Evolutionary conservation across 176 grass and related monocot genomes (phyloP).

Genomic region (Oryza meridionalis): DNA sequence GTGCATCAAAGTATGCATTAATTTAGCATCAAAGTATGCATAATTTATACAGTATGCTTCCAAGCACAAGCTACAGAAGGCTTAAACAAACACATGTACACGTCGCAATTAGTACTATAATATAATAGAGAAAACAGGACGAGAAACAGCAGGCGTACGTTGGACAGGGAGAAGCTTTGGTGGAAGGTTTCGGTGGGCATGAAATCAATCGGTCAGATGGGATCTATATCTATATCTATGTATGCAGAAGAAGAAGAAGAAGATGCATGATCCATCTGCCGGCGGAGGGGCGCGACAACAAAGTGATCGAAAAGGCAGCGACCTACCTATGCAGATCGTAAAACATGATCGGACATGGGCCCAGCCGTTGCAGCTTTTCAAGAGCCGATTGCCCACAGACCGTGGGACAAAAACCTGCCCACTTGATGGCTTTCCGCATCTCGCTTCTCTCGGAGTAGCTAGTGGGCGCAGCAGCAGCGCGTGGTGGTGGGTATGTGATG

Average conservation of each 20-base stretch:
- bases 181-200: not conserved
- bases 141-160: not conserved
- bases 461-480: not conserved
- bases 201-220: not conserved
- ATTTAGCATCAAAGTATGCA: not conserved
- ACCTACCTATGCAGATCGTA: conserved; percentile 13
- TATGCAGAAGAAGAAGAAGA: too few relatives aligned
- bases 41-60: not conserved
- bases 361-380: not conserved
- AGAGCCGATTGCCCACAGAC: conserved; percentile 6
- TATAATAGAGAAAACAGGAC: not conserved
- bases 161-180: not conserved
- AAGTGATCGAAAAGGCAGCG: not conserved
- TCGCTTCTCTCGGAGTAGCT: not conserved
- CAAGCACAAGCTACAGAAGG: not conserved
- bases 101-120: not conserved
- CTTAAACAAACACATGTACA: not conserved
- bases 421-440: conserved; percentile 14
- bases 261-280: not conserved
- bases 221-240: not conserved
- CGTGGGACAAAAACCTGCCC: conserved; percentile 8
- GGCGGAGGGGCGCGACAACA: not conserved
- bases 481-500: not conserved
- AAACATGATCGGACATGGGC: conserved; percentile 24
- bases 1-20: not conserved